A percentile compares a stretch with the other conserved stretches of the same genome.
Conservation (phyloP, 352 stramenopile genomes). For the Phytophthora niederhauseri region DNA sequence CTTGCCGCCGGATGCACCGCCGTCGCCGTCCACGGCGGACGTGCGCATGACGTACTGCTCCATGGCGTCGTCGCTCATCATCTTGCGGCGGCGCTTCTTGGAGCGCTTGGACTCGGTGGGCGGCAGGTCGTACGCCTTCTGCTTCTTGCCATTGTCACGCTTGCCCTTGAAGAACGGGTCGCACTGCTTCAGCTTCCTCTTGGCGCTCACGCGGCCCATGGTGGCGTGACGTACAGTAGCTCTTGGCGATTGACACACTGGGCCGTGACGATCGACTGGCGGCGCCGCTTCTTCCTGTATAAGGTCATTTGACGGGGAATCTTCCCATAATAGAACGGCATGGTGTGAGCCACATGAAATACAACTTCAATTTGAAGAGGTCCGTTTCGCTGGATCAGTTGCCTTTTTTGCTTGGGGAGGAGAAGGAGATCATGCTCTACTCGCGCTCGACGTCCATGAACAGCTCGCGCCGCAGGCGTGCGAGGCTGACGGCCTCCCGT, state of each 20-base stretch:
- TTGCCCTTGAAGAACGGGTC: slow-evolving; percentile 89
- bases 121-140: slow-evolving; percentile 68
- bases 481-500: slow-evolving; percentile 52
- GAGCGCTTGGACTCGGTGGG: slow-evolving; percentile 75
- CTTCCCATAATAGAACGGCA: slow-evolving; percentile 8
- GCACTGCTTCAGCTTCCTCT: slow-evolving; percentile 89
- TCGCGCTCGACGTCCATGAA: slow-evolving; percentile 53
- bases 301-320: slow-evolving; percentile 10
- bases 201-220: slow-evolving; percentile 74
- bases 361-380: slow-evolving; percentile 22
- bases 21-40: slow-evolving; percentile 47
- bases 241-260: slow-evolving; percentile 6
- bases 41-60: slow-evolving; percentile 69
- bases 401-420: background rate
- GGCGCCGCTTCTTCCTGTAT: slow-evolving; percentile 23
- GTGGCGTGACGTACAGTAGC: background rate
- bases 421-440: slow-evolving; percentile 37
- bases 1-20: slow-evolving; percentile 14
- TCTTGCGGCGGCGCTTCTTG: slow-evolving; percentile 82
- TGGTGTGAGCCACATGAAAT: slow-evolving; percentile 8
- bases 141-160: slow-evolving; percentile 73
- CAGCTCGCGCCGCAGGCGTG: slow-evolving; percentile 52
- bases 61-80: slow-evolving; percentile 61
- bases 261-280: slow-evolving; percentile 25
- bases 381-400: slow-evolving; percentile 12